Base-by-base conservation (phyloP, 106 monocot genomes). In the Acorus gramineus region DNA sequence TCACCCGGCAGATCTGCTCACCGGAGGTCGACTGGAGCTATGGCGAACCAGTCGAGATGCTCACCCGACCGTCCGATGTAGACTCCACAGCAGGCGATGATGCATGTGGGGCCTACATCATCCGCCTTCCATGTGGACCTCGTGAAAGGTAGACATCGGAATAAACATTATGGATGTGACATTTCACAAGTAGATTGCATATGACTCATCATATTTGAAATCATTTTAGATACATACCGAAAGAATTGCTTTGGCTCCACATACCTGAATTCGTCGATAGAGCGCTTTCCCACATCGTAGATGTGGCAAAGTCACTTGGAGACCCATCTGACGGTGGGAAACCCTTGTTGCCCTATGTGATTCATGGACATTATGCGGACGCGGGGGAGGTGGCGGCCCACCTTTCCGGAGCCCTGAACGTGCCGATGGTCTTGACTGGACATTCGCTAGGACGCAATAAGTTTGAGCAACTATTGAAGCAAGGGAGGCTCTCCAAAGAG, bases 351-450 rank as follows among this genome's bases (percentile, higher is more conserved):
- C 89, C 89, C 3, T 90, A 90, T 48, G 82, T 78, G 50, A 78
- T 90, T 71, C 89, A 90, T 50, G 89, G 89, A 2, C 89, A 90
- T 75, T 90, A 90, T 13, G 89, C 89, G 2, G 85, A 90, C 49
- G 89, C 80, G 9, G 82, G 69, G 6, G 89, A 85, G 55, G 70
- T 57, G 53, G 89, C 89, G 7, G 82, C 89, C 0, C 74, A 56
- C 0, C 44, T 90, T 9, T 64, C 85, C 6, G 79, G 75, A 4
- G 62, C 69, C 13, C 75, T 90, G 10, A 76, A 78, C 55, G 89
- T 83, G n/a, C 89, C 89, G 1, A 80, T 83, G 89, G 89, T 83
- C 12, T 63, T 85, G 60, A 90, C 89, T 2, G 89, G 89, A 5
- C 89, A 90, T 73, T 90, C 89, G 2, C 63, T 90, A 56, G 89